phyloP scores from a whole-genome alignment of 371 early-diverging fungal genomes.

The Apophysomyces trapeziformis region DNA sequence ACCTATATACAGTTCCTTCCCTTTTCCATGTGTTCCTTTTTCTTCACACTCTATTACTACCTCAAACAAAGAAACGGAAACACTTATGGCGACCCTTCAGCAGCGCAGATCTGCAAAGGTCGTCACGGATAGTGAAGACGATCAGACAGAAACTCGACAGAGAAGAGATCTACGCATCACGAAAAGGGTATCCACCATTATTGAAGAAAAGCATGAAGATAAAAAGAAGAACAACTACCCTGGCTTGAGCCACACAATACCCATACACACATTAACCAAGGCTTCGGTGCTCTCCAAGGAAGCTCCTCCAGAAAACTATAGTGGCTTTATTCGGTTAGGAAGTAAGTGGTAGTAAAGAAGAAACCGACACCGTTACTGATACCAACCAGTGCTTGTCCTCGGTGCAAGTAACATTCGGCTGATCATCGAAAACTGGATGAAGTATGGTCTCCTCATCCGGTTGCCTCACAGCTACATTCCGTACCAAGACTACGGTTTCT shows the following conservation, averaged over 20 bases:
- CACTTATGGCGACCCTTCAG: neutral
- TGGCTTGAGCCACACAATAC: conserved; percentile 60
- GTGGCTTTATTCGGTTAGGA: conserved; percentile 69
- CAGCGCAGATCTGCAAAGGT: conserved; percentile 38
- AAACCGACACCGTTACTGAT: neutral
- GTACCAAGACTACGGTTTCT: conserved; percentile 58
- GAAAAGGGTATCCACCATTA: conserved; percentile 33
- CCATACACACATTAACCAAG: conserved; percentile 63
- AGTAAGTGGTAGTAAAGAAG: conserved; percentile 46
- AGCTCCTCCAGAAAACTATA: conserved; percentile 78
- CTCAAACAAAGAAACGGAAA: neutral
- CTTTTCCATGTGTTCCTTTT: neutral
- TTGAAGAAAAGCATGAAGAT: conserved; percentile 38
- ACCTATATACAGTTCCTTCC: neutral
- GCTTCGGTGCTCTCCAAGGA: conserved; percentile 76
- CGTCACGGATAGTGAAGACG: conserved; percentile 56
- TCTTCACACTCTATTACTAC: neutral
- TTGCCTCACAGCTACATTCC: conserved; percentile 64
- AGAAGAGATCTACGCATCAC: conserved; percentile 45
- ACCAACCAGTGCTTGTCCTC: conserved; percentile 72
- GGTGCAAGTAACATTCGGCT: conserved; percentile 84
- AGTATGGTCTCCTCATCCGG: conserved; percentile 84
- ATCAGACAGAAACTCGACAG: conserved; percentile 45
- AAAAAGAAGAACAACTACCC: conserved; percentile 29
- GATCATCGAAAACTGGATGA: conserved; percentile 86